Evolutionary conservation across 371 early-diverging fungal genomes (phyloP).

Genomic region (Batkoa obscura): DNA sequence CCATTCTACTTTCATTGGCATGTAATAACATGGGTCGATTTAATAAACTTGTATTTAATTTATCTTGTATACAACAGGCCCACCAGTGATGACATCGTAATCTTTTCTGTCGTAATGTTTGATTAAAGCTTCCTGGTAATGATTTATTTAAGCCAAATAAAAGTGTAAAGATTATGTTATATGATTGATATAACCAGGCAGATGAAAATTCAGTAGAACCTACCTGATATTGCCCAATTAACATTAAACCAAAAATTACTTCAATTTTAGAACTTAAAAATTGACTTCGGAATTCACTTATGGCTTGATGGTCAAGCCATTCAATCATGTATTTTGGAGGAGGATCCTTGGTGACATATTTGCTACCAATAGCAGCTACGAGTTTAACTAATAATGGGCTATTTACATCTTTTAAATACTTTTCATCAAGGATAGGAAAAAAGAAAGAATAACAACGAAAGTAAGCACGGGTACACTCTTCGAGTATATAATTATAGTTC

Average conservation of each 20-base stretch:
- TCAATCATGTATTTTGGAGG: background rate
- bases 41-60: background rate
- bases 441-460: background rate
- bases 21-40: conserved; percentile 1
- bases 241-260: background rate
- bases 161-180: background rate
- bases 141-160: background rate
- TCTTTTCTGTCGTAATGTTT: background rate
- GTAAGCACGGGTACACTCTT: background rate
- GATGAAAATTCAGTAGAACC: background rate
- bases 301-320: background rate
- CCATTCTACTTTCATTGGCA: background rate
- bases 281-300: background rate
- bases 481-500: no score
- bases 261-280: background rate
- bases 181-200: conserved; percentile 1
- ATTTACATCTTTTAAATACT: background rate
- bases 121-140: background rate
- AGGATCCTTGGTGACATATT: background rate
- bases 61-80: background rate
- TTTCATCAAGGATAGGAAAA: conserved; percentile 1
- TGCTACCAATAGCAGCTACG: conserved; percentile 1
- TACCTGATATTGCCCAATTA: conserved; percentile 4
- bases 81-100: conserved; percentile 4
- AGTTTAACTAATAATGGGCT: background rate